A percentile compares a stretch with the other conserved stretches of the same genome.
Conservation (phyloP, 208 protist species). For the Trypanosoma lewisi region DNA sequence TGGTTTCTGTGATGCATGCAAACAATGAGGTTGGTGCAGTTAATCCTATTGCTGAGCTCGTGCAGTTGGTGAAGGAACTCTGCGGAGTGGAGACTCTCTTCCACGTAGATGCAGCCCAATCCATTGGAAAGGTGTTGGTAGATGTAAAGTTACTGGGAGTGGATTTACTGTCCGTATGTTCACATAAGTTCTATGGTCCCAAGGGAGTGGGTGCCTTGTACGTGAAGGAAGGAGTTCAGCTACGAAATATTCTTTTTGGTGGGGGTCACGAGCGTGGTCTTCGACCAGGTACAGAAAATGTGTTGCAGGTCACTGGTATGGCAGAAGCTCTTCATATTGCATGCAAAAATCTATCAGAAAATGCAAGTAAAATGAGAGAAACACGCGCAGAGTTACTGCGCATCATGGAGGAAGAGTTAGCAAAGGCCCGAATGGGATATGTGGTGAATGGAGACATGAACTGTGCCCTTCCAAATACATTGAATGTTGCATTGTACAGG, state of each 20-base stretch:
- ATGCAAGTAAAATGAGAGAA: slow-evolving; percentile 41
- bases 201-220: slow-evolving; percentile 89
- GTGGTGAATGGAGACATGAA: slow-evolving; percentile 65
- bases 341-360: slow-evolving; percentile 32
- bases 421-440: slow-evolving; percentile 52
- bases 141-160: slow-evolving; percentile 90
- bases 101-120: slow-evolving; percentile 95
- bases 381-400: slow-evolving; percentile 63
- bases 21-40: slow-evolving; percentile 96
- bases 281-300: slow-evolving; percentile 87
- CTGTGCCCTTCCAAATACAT: slow-evolving; percentile 75
- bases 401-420: slow-evolving; percentile 53
- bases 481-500: slow-evolving; percentile 80
- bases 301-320: slow-evolving; percentile 71
- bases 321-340: slow-evolving; percentile 65
- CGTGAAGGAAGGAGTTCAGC: slow-evolving; percentile 46
- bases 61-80: slow-evolving; percentile 51
- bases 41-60: slow-evolving; percentile 88
- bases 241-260: slow-evolving; percentile 73
- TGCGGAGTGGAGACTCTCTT: slow-evolving; percentile 69
- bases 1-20: slow-evolving; percentile 95
- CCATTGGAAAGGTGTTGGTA: slow-evolving; percentile 96
- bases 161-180: slow-evolving; percentile 95
- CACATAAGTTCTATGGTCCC: slow-evolving; percentile 98
- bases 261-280: slow-evolving; percentile 80